Evolutionary conservation across 306 rosid species (phyloP).

Genomic region (Cotoneaster glaucophyllus): DNA sequence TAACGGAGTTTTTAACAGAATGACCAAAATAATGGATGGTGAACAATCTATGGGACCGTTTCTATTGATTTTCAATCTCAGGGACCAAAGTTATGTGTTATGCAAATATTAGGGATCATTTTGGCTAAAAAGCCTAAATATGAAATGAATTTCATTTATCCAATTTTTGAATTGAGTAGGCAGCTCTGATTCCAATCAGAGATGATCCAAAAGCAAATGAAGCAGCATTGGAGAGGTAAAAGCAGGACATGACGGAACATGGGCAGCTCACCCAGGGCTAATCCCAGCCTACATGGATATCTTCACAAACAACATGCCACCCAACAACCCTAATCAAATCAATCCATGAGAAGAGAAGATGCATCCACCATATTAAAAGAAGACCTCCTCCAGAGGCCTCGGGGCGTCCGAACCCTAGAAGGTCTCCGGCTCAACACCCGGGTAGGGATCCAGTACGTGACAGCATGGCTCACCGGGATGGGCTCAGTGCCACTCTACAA

Average conservation of each 20-base stretch:
- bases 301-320: conserved; percentile 53
- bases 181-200: conserved; percentile 79
- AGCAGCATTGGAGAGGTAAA: conserved; percentile 77
- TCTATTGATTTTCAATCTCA: no score
- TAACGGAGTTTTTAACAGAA: no score
- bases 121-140: no score
- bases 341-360: conserved; percentile 43
- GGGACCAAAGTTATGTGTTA: no score
- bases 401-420: conserved; percentile 62
- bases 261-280: conserved; percentile 97
- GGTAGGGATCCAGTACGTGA: conserved; percentile 86
- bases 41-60: no score
- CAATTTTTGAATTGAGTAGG: conserved; percentile 34
- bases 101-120: no score
- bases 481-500: conserved; percentile 92
- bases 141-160: not conserved
- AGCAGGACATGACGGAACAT: conserved; percentile 93
- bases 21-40: no score
- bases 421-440: conserved; percentile 80
- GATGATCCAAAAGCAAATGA: conserved; percentile 75
- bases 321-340: conserved; percentile 51
- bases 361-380: conserved; percentile 48
- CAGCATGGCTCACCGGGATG: conserved; percentile 80
- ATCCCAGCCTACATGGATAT: conserved; percentile 64
- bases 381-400: conserved; percentile 67